phyloP scores from a whole-genome alignment of 108 stramenopile species.

The Pseudonitzschia delicatissima region DNA sequence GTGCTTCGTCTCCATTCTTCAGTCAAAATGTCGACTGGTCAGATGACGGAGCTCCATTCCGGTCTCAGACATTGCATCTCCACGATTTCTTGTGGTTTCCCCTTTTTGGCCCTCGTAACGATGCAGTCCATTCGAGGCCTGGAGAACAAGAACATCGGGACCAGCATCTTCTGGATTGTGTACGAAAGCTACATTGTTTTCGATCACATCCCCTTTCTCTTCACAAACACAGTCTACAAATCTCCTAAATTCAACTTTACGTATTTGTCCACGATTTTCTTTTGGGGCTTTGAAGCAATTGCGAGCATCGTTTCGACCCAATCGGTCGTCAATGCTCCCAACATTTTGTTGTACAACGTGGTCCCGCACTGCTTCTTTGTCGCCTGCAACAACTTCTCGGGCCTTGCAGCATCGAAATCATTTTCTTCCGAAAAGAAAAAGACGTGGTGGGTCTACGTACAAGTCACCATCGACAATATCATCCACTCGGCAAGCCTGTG shows the following conservation, averaged over 20 bases:
- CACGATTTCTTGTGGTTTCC: conserved; percentile 5
- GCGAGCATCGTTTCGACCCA: not conserved
- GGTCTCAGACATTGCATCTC: not conserved
- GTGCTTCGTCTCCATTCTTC: too few species aligned
- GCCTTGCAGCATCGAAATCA: not conserved
- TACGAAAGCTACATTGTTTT: conserved; percentile 5
- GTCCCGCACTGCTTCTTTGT: not conserved
- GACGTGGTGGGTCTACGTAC: not conserved
- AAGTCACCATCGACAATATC: not conserved
- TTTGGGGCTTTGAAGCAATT: not conserved
- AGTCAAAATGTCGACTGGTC: too few species aligned
- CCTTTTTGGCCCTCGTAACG: not conserved
- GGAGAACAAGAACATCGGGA: not conserved
- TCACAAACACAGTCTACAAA: conserved; percentile 10
- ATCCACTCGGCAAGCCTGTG: not conserved
- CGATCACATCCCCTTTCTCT: conserved; percentile 10
- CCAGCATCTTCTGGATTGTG: not conserved
- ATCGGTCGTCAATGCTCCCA: not conserved
- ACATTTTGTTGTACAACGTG: not conserved
- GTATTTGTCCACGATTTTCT: not conserved
- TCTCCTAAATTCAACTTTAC: conserved; percentile 10
- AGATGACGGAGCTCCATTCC: conserved; percentile 7
- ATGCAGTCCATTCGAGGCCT: not conserved
- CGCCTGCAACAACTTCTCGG: not conserved
- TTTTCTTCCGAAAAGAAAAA: not conserved